phyloP scores from a whole-genome alignment of 805 yeast species.

The Metschnikowia santaceciliae region DNA sequence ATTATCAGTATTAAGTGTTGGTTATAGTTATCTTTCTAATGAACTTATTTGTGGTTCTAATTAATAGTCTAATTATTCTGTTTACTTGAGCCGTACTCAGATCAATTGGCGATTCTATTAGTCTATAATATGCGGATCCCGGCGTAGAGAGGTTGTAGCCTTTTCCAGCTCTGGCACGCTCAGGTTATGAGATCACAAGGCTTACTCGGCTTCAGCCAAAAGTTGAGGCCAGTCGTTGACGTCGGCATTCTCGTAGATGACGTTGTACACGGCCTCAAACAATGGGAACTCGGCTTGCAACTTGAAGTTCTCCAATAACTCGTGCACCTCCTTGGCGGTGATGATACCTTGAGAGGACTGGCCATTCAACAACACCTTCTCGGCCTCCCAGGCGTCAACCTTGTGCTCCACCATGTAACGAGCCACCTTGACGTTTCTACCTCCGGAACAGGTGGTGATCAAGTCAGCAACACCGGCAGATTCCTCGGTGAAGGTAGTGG shows the following conservation, averaged over 20 bases:
- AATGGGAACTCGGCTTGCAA: constrained; percentile 39
- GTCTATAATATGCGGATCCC: constrained; percentile 5
- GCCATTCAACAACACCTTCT: constrained; percentile 42
- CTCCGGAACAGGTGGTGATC: constrained; percentile 46
- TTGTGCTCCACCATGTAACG: constrained; percentile 44
- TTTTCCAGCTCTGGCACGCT: constrained; percentile 3
- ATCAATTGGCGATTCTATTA: not conserved
- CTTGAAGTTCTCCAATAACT: constrained; percentile 34
- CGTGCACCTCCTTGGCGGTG: constrained; percentile 46
- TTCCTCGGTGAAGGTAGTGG: constrained; percentile 42
- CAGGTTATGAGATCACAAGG: not conserved
- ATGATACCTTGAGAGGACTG: constrained; percentile 46
- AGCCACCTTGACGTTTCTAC: constrained; percentile 46
- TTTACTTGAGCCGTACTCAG: not conserved
- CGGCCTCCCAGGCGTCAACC: constrained; percentile 40
- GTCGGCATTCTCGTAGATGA: constrained; percentile 38
- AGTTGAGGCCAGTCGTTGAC: constrained; percentile 40
- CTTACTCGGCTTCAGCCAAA: constrained; percentile 24
- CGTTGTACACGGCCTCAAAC: constrained; percentile 44
- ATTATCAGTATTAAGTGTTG: too few relatives aligned
- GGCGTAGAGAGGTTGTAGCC: constrained; percentile 4
- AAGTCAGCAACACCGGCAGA: constrained; percentile 47
- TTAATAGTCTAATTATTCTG: not conserved
- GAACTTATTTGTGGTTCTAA: too few relatives aligned
- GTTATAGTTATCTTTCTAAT: too few relatives aligned